Evolutionary conservation across 371 early-diverging fungal species (phyloP).

Genomic region (Blakeslea trispora): DNA sequence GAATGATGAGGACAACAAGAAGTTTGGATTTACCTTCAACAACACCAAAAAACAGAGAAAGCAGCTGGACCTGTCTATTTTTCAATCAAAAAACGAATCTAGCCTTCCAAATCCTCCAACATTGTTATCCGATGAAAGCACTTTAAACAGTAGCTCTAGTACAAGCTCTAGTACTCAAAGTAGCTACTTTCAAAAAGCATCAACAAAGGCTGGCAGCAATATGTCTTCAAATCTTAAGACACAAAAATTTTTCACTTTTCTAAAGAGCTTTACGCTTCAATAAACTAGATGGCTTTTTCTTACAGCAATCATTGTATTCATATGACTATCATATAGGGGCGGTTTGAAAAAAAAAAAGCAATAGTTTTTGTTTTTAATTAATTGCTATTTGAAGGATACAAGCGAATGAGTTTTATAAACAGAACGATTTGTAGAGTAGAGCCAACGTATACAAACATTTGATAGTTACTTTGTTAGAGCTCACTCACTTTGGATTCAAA

Average conservation of each 20-base stretch:
- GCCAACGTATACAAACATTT: too few relatives aligned
- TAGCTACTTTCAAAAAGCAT: slow-evolving; percentile 12
- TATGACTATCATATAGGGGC: too few relatives aligned
- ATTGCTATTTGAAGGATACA: too few relatives aligned
- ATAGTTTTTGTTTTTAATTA: too few relatives aligned
- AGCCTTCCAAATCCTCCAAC: slow-evolving; percentile 28
- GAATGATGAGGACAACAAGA: slow-evolving; percentile 19
- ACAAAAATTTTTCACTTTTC: neutral
- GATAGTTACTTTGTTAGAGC: too few relatives aligned
- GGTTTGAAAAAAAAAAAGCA: too few relatives aligned
- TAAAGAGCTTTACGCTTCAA: neutral
- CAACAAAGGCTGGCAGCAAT: slow-evolving; percentile 6
- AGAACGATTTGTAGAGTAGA: too few relatives aligned
- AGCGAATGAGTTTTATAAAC: too few relatives aligned
- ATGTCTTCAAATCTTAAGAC: slow-evolving; percentile 7
- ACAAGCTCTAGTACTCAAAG: slow-evolving; percentile 22
- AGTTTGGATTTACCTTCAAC: slow-evolving; percentile 40
- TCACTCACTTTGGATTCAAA: too few relatives aligned
- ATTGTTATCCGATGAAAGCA: slow-evolving; percentile 43
- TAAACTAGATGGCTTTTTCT: too few relatives aligned
- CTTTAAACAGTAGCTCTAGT: slow-evolving; percentile 43
- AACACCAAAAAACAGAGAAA: slow-evolving; percentile 36
- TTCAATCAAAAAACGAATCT: slow-evolving; percentile 15
- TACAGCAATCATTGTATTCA: too few relatives aligned
- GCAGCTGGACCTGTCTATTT: slow-evolving; percentile 42